Evolutionary conservation across 1,139 yeast species (phyloP).

Genomic region (Taiozyma sp.): DNA sequence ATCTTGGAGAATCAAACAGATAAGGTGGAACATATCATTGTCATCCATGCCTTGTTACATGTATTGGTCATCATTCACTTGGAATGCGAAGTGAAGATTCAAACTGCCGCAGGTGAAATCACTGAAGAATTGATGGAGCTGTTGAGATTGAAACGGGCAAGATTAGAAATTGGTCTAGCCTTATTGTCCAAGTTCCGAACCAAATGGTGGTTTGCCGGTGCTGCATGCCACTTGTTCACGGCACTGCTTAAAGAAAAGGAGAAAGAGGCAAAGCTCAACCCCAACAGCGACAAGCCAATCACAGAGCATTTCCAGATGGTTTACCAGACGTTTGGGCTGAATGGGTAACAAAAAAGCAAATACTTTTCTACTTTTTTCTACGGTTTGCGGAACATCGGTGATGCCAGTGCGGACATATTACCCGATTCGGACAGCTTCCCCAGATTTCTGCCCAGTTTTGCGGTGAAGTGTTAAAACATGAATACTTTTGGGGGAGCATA

Average conservation of each 20-base stretch:
- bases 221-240: constrained; percentile 4
- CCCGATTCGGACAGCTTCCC: neutral
- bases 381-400: neutral
- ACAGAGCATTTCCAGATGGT: neutral
- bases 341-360: neutral
- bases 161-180: constrained; percentile 1
- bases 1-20: neutral
- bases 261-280: neutral
- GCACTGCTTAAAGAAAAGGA: neutral
- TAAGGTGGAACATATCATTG: constrained; percentile 7
- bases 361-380: neutral
- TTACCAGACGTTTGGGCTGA: neutral
- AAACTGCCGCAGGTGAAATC: constrained; percentile 1
- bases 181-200: constrained; percentile 1
- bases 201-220: constrained; percentile 12
- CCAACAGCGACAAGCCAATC: neutral
- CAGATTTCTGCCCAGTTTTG: neutral
- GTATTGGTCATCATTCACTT: constrained; percentile 8
- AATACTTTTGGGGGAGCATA: neutral
- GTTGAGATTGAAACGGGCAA: neutral
- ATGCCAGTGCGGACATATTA: neutral
- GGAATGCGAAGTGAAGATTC: constrained; percentile 6
- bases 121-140: neutral
- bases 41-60: constrained; percentile 7
- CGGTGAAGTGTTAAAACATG: neutral